phyloP scores from a whole-genome alignment of 108 stramenopile species.

The Skeletonema potamos region DNA sequence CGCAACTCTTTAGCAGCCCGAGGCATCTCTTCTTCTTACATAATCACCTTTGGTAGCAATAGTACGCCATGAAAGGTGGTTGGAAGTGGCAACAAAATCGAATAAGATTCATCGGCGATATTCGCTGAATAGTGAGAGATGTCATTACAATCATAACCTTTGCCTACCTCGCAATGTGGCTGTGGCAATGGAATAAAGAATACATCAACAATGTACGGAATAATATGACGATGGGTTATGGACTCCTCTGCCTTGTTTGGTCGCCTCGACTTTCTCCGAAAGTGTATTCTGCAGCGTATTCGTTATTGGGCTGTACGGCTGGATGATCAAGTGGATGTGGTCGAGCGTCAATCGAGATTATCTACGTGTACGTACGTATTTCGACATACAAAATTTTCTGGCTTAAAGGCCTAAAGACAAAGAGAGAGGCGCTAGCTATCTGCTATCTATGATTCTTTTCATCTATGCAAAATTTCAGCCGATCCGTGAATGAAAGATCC shows the following conservation, averaged over 20 bases:
- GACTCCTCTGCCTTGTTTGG: conserved; percentile 18
- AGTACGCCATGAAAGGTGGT: neutral
- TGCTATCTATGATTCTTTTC: too few species aligned
- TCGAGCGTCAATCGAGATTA: conserved; percentile 22
- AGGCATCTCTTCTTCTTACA: too few species aligned
- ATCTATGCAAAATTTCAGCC: too few species aligned
- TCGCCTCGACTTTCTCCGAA: conserved; percentile 4
- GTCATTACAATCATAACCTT: conserved; percentile 1
- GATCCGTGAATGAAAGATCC: too few species aligned
- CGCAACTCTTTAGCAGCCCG: too few species aligned
- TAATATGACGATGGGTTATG: conserved; percentile 7
- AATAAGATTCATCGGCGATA: neutral
- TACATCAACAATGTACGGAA: conserved; percentile 1
- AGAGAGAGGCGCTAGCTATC: too few species aligned
- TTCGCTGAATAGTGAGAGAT: neutral
- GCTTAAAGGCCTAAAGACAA: too few species aligned
- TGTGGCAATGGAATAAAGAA: conserved; percentile 14
- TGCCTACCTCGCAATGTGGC: conserved; percentile 8
- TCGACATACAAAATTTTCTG: too few species aligned
- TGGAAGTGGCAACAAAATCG: neutral
- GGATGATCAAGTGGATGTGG: conserved; percentile 14
- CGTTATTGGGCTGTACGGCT: conserved; percentile 7
- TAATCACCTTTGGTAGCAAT: too few species aligned
- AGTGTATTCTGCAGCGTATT: conserved; percentile 2
- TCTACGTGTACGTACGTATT: too few species aligned